Evolutionary conservation across 1,284 basidiomycete species (phyloP).

Genomic region (Entoloma clypeatum): DNA sequence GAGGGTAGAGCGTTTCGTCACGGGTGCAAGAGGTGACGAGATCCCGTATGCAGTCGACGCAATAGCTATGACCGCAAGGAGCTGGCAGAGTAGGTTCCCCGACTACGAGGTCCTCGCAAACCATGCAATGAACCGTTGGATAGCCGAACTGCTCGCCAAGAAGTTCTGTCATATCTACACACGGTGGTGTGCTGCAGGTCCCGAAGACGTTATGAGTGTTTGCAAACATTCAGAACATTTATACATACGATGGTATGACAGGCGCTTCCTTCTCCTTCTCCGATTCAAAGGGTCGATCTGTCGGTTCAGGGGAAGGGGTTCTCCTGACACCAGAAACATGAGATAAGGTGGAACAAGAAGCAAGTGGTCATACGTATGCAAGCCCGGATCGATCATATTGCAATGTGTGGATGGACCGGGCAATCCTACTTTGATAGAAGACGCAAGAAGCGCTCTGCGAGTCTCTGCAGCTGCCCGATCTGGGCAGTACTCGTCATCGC

Average conservation of each 20-base stretch:
- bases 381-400: neutral
- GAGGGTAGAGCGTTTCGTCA: slow-evolving; percentile 14
- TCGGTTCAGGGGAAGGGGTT: too few relatives aligned
- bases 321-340: too few relatives aligned
- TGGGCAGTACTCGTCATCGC: slow-evolving; percentile 24
- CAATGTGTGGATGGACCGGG: neutral
- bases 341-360: too few relatives aligned
- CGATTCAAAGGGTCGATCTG: too few relatives aligned
- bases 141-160: slow-evolving; percentile 15
- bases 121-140: slow-evolving; percentile 15
- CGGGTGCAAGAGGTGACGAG: slow-evolving; percentile 11
- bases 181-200: neutral
- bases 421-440: neutral
- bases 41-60: slow-evolving; percentile 17
- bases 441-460: slow-evolving; percentile 16
- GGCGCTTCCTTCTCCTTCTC: too few relatives aligned
- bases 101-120: slow-evolving; percentile 17
- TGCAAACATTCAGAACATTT: too few relatives aligned
- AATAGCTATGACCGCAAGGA: slow-evolving; percentile 16
- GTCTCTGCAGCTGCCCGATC: slow-evolving; percentile 34
- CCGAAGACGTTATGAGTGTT: too few relatives aligned
- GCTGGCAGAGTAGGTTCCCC: slow-evolving; percentile 16
- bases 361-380: neutral
- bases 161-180: slow-evolving; percentile 12
- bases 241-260: too few relatives aligned